Evolutionary conservation across 2,329 filamentous ascomycete species (phyloP).

Genomic region (Fusarium graminum): DNA sequence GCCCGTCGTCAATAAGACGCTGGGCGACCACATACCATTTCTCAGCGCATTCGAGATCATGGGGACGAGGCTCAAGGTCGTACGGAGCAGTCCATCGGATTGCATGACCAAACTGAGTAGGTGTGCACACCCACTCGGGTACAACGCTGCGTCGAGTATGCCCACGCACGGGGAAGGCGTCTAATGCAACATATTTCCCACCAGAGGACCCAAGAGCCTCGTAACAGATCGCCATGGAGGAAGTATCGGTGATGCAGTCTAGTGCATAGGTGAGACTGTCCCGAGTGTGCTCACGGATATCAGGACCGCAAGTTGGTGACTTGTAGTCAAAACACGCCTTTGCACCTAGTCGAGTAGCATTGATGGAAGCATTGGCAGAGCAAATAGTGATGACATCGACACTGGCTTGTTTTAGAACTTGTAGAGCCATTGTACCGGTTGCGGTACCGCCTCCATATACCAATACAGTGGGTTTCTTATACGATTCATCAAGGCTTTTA

Average conservation of each 20-base stretch:
- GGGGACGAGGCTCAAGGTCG: not conserved
- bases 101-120: conserved; percentile 7
- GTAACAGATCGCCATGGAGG: conserved; percentile 3
- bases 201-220: conserved; percentile 5
- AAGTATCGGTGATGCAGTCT: conserved; percentile 1
- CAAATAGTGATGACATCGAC: conserved; percentile 13
- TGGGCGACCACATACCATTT: conserved; percentile 3
- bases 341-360: not conserved
- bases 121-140: conserved; percentile 5
- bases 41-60: conserved; percentile 1
- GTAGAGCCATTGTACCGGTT: conserved; percentile 13
- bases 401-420: conserved; percentile 4
- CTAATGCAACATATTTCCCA: conserved; percentile 3
- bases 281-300: conserved; percentile 1
- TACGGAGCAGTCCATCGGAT: conserved; percentile 6
- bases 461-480: conserved; percentile 10
- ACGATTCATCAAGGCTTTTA: not conserved
- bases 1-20: not conserved
- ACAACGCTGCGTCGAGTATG: conserved; percentile 6
- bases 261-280: not conserved
- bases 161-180: conserved; percentile 5
- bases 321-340: conserved; percentile 9
- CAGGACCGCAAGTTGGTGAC: conserved; percentile 4
- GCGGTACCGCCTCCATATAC: conserved; percentile 23
- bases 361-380: not conserved